phyloP scores from a whole-genome alignment of 305 asterid genomes.

The Caryopteris hybrid region DNA sequence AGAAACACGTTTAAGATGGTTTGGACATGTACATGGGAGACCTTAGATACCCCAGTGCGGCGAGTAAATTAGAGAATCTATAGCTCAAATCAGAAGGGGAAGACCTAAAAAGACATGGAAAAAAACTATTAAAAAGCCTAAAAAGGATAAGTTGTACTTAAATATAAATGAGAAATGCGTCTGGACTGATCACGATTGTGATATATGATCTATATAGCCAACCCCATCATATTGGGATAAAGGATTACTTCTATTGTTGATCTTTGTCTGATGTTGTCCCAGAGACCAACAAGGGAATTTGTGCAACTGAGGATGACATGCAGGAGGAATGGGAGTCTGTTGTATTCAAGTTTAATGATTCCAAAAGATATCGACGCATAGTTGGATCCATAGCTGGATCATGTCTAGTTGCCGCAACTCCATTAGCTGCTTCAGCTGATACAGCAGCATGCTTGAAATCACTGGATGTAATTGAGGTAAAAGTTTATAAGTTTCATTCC shows the following conservation, averaged over 20 bases:
- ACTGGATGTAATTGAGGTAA: slow-evolving; percentile 72
- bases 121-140: too few species aligned
- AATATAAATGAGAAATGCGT: too few species aligned
- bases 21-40: too few species aligned
- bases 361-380: slow-evolving; percentile 63
- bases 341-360: slow-evolving; percentile 62
- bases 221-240: too few species aligned
- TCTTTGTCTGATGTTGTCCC: slow-evolving; percentile 10
- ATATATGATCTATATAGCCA: too few species aligned
- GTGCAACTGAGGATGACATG: slow-evolving; percentile 23
- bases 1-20: too few species aligned
- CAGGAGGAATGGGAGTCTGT: slow-evolving; percentile 68
- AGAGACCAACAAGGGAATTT: slow-evolving; percentile 24
- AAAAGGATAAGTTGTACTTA: too few species aligned
- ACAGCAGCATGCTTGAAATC: slow-evolving; percentile 71
- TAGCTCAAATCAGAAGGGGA: too few species aligned
- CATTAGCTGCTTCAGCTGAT: slow-evolving; percentile 73
- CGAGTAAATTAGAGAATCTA: too few species aligned
- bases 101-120: too few species aligned
- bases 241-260: not conserved
- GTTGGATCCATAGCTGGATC: slow-evolving; percentile 89
- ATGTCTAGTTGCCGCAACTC: slow-evolving; percentile 73
- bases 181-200: too few species aligned
- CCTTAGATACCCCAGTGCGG: too few species aligned
- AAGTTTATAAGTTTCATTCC: slow-evolving; percentile 6